Evolutionary conservation across 768 basidiomycete genomes (phyloP), one percentile per base, ranked within the genome.

Genomic region (Clitopilus passeckerianus): DNA sequence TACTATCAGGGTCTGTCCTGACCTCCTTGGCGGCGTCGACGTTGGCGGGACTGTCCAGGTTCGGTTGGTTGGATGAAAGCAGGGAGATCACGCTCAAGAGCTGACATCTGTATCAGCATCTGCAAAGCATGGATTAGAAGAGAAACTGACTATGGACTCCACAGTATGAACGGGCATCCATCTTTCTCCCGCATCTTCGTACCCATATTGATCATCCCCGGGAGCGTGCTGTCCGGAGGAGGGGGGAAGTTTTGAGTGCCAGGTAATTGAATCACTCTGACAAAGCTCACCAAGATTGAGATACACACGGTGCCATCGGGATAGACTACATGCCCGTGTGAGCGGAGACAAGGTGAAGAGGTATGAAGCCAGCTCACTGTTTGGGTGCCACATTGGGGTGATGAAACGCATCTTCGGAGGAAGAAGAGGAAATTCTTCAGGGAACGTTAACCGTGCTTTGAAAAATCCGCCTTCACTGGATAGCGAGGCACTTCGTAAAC

Each of bases 151-250:
- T 63, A 99, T 98, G 5, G 94, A 93, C 77, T 98, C 95, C 34
- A 98, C 90, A 0, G 91, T 91, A 71, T 99, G 97, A 52, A 99
- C 94, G 3, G 97, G 97, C 80, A 95, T 78, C 97, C 97, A 99
- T 62, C 97, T 78, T 76, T 99, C 97, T 46, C 93, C 90, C 1
- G 97, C 94, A 66, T 95, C 93, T 72, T 99, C 97, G 67, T 96
- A 98, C 10, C 96, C 91, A 66, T 91, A 98, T 71, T 98, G 91
- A 73, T 99, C 96, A 37, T 95, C 93, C 33, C 95, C 96, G 0
- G 96, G 96, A 34, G 91, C 86, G 68, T 98, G 96, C 93, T 97
- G 64, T 1, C 56, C 3, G 27, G 27, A 30, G 27, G 27, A 30
- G 7, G 27, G 7, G n/a, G 4, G 27, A 30, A 30, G 27, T 4